Evolutionary conservation across 1,284 basidiomycete genomes (phyloP), one percentile per base, ranked within the genome.

Genomic region (Mrakiaceae sp.): DNA sequence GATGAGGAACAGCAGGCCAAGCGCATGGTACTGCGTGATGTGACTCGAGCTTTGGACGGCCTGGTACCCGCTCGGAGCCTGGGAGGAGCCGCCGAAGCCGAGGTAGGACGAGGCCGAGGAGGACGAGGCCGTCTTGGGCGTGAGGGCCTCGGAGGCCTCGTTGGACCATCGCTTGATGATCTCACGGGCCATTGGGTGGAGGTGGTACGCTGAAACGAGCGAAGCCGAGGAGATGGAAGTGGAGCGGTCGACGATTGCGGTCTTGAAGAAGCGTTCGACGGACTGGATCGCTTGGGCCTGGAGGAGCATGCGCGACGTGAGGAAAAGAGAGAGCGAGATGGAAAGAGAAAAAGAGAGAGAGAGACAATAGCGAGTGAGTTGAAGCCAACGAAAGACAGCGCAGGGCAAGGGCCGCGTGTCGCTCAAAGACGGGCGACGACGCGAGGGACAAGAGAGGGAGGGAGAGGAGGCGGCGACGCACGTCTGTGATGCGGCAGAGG

Each of bases 101-200:
- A 89, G 81, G 70, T 75, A 67, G 66, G 70, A 70, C 49, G 70
- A 69, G 68, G 74, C 78, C 60, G 82, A 54, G 68, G 82, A 52
- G 46, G 82, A 79, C 59, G 85, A 81, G 3, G 86, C 84, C 0
- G 88, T 83, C 76, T 96, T 97, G 14, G 89, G 84, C 73, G 86
- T 93, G 70, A 98, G 88, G 1, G 96, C 92, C 77, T 98, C 96
- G 75, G 97, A 92, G 0, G 88, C 91, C 77, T 99, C 96, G 76
- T 98, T 98, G 14, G 91, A 90, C 96, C 96, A 99, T 71, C 96
- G 86, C 74, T 91, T 93, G 69, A 97, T 93, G 55, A 97, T 92
- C 68, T 97, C 89, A 72, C 90, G 90, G 5, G 96, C 90, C 68
- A 86, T 81, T 55, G 93, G 90, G 81, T 88, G 96, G 68, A 98